Base-by-base conservation (phyloP, 2,329 filamentous ascomycete species). In the Ceratocystis alfenasii region DNA sequence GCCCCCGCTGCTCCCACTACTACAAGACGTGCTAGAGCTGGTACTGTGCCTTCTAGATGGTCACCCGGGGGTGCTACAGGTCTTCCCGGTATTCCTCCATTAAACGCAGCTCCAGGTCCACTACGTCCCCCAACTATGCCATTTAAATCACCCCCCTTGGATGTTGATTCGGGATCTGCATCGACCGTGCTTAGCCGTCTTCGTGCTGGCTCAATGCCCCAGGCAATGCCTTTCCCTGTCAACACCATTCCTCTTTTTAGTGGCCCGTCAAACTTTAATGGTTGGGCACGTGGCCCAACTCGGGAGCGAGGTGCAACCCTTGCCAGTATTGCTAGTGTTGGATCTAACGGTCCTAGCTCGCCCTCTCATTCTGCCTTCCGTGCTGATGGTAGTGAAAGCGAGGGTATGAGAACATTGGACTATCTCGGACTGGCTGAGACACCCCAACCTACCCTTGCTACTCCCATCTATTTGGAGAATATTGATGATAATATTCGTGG, bases 341-440 rank as follows among this genome's bases (percentile, higher is more conserved):
- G 89, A 60, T 97, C 93, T 33, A 95, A 97, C 72, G 90, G 88
- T 1, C 90, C 90, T 1, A 88, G 87, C 69, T 97, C 93, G 15
- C 93, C 93, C 1, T 84, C 89, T 15, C 88, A 92, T 71, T 95
- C 90, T 6, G 86, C 89, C 1, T 93, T 93, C 73, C 95, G 96
- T 72, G 55, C 55, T 12, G 91, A 90, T 36, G 83, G 87, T 59
- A 87, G 85, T 20, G 93, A 97, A 72, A 89, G 86, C 36, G 92
- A 96, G 73, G 90, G 87, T 72, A 87, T 87, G 83, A 88, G 90
- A 72, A 99, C 94, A 1, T 78, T 99, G 70, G 94, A 99, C 75
- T 99, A 99, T 73, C 84, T 99, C 68, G 94, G 94, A 61, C 82
- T 99, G 62, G 93, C 92, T 41, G 94, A 97, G 75, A 95, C 91